A percentile compares a stretch with the other conserved stretches of the same genome.
These are phyloP conservation scores for Termitomyces sp. DNA, from an alignment of 768 basidiomycete genomes.

Conservation along the genomic window DNA sequence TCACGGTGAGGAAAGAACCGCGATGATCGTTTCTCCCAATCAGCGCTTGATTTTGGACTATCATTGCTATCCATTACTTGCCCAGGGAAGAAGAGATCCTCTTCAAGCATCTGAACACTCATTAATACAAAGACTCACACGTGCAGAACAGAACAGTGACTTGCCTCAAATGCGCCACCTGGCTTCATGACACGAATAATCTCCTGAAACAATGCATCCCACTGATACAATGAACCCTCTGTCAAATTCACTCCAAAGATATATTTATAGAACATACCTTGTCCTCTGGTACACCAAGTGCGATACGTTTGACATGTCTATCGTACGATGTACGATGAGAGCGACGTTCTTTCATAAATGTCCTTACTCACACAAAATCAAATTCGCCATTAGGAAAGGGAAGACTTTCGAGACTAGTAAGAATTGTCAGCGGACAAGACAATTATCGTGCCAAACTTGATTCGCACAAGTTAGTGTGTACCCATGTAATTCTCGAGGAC, in stretches of 20 bases:
- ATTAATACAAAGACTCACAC: not conserved
- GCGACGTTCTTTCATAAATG: not conserved
- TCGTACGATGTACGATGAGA: not conserved
- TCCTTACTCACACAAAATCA: conserved; percentile 60
- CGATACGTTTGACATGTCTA: conserved; percentile 67
- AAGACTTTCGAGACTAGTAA: conserved; percentile 52
- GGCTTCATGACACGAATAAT: conserved; percentile 67
- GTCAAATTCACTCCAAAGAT: not conserved
- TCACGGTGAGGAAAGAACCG: conserved; percentile 7
- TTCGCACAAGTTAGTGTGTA: conserved; percentile 66
- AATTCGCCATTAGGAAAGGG: conserved; percentile 72
- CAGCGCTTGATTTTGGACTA: conserved; percentile 20
- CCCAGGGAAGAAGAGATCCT: conserved; percentile 71
- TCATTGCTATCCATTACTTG: conserved; percentile 30
- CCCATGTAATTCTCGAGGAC: conserved; percentile 60
- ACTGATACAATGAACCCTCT: conserved; percentile 29
- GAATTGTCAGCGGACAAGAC: not conserved
- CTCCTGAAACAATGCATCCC: conserved; percentile 67
- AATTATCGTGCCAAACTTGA: not conserved
- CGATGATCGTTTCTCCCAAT: conserved; percentile 18
- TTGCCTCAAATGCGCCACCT: conserved; percentile 65
- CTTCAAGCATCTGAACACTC: conserved; percentile 53
- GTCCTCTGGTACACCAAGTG: conserved; percentile 71
- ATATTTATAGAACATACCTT: conserved; percentile 36
- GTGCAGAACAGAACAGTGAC: conserved; percentile 6